Evolutionary conservation across 2,329 filamentous ascomycete species (phyloP), one percentile per base, ranked within the genome.

Genomic region (Sporothrix inflata): DNA sequence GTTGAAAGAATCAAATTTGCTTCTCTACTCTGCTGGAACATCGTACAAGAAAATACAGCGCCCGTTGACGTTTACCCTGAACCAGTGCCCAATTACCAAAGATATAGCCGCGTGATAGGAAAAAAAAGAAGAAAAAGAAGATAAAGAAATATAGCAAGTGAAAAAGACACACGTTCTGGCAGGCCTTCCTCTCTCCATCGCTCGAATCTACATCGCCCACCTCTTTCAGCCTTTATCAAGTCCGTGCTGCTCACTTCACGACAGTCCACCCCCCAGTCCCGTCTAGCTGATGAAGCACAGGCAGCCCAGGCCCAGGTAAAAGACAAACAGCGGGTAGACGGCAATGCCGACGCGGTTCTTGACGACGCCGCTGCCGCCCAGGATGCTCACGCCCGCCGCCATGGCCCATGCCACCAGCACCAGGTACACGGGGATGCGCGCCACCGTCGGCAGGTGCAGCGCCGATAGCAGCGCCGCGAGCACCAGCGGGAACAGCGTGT

Each of bases 401-500:
- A 99, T 84, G 47, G 95, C 97, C 96, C 96, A 99, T 55, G 89
- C 89, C 49, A 98, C 90, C 34, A 99, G 88, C 42, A 97, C 87
- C 68, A 96, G 85, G 81, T 99, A 98, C 70, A 99, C 89, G 1
- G 96, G 96, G 79, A 98, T 93, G 72, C 96, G 88, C 6, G 92
- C 89, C 75, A 98, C 92, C 77, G 89, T 91, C 55, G 90, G 91
- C 8, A 98, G 86, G 68, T 89, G 87, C 42, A 99, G 79, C 0
- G 95, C 95, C 71, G 94, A 97, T 75, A 99, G 89, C 69, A 98
- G 84, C 1, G 95, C 90, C 8, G 97, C 97, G 76, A 99, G 92
- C 77, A 98, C 96, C 70, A 99, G 89, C 1, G 96, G 96, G 83
- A 99, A 99, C 71, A 99, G 89, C 0, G 96, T 99, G 82, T 99